Base-by-base conservation (phyloP, 257 asterid genomes). In the Solanum phureja region DNA sequence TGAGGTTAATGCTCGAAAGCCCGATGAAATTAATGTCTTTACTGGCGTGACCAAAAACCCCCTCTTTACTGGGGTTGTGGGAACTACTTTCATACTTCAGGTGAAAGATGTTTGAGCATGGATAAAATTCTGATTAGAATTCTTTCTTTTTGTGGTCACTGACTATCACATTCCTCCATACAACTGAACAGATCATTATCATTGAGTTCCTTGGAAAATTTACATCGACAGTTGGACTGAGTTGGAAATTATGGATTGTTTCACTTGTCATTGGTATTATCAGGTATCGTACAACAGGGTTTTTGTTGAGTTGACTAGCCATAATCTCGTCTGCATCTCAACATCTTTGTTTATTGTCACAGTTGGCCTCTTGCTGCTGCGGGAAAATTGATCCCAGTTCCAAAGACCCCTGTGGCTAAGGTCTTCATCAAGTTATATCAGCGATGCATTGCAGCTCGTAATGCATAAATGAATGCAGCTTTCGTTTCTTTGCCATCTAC, bases 351-450 rank as follows among this genome's bases (percentile, higher is more conserved):
- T 79, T 87, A 40, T 58, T 85, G 85, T 38, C 91, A 74, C 96
- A 95, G 99, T 89, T 97, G 98, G 99, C 99, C 98, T 82, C 98
- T 97, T 86, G 99, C 98, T 29, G 71, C 91, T 83, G 93, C 92
- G 5, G 98, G 98, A 49, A 96, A 96, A 90, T 74, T 92, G 88
- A 93, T 95, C 86, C 98, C 98, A 72, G 98, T 97, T 84, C 98
- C 99, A 11, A 88, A 94, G 91, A 95, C 96, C 19, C 99, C 98
- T 58, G 89, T 97, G 44, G 97, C 94, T 38, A 97, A 93, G 91
- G 95, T 92, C 87, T 94, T 94, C 90, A 81, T 91, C 56, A 95
- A 88, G 92, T 98, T 96, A 79, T 94, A 96, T 90, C 95, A 90
- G 88, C 89, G 91, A 68, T 92, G 94, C 90, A 90, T 96, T 5